Conservation (phyloP, 768 basidiomycete genomes). For the Suillus variegatus region DNA sequence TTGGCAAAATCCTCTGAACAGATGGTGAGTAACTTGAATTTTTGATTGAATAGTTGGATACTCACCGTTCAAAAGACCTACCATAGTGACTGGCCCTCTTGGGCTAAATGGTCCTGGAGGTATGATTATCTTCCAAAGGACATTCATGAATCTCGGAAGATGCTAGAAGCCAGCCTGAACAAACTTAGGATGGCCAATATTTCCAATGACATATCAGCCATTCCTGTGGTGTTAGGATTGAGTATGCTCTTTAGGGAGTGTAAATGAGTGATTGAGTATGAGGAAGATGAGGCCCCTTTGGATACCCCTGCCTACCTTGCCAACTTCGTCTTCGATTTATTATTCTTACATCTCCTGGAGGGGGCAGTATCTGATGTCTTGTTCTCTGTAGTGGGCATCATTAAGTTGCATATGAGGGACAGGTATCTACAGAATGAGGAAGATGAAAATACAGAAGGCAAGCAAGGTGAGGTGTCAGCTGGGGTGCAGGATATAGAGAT, state of each 20-base stretch:
- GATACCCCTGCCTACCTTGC: neutral
- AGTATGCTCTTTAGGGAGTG: neutral
- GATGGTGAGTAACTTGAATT: neutral
- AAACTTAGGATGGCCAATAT: neutral
- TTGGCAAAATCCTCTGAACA: neutral
- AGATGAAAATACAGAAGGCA: too few relatives aligned
- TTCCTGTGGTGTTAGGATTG: neutral
- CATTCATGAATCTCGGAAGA: neutral
- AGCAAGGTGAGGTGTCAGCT: too few relatives aligned
- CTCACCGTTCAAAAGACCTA: neutral
- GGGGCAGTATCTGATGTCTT: neutral
- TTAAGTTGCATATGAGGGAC: neutral
- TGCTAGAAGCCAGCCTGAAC: neutral
- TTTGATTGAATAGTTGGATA: neutral
- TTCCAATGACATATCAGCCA: neutral
- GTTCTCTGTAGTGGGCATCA: neutral
- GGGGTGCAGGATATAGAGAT: too few relatives aligned
- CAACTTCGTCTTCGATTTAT: neutral
- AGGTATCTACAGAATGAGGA: neutral
- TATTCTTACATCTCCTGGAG: neutral
- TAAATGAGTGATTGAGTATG: neutral
- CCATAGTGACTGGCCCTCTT: neutral
- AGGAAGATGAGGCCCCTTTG: neutral
- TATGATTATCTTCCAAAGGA: neutral
- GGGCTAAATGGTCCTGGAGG: neutral